phyloP scores from a whole-genome alignment of 345 rosid species.

The Citrus medica region DNA sequence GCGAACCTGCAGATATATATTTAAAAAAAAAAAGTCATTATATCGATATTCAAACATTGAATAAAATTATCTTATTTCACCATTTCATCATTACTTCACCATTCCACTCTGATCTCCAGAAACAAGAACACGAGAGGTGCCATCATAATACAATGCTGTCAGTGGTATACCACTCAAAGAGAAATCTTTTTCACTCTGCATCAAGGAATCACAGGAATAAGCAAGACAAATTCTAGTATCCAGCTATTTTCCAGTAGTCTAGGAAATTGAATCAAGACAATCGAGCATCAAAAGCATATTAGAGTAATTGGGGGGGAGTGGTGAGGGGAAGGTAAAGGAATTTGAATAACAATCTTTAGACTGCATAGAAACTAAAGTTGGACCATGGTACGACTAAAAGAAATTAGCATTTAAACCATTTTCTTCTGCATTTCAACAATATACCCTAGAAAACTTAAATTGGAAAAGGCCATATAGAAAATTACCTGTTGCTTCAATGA shows the following conservation, averaged over 20 bases:
- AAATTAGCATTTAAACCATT: background rate
- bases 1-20: slow-evolving; percentile 52
- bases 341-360: too few species aligned
- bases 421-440: background rate
- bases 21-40: background rate
- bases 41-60: background rate
- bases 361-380: background rate
- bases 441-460: background rate
- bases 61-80: background rate
- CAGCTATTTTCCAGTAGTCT: background rate
- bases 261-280: background rate
- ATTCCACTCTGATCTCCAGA: slow-evolving; percentile 83
- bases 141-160: slow-evolving; percentile 64
- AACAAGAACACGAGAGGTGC: slow-evolving; percentile 49
- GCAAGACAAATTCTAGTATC: background rate
- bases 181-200: slow-evolving; percentile 71
- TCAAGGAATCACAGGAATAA: background rate
- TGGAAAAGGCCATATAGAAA: background rate
- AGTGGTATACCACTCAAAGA: slow-evolving; percentile 60
- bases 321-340: background rate
- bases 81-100: slow-evolving; percentile 34
- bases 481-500: slow-evolving; percentile 76
- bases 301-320: accelerated
- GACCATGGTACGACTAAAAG: background rate
- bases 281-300: background rate